A percentile compares a stretch with the other conserved stretches of the same genome.
phyloP scores from a whole-genome alignment of 331 rosid species.

The Malus hybrid region DNA sequence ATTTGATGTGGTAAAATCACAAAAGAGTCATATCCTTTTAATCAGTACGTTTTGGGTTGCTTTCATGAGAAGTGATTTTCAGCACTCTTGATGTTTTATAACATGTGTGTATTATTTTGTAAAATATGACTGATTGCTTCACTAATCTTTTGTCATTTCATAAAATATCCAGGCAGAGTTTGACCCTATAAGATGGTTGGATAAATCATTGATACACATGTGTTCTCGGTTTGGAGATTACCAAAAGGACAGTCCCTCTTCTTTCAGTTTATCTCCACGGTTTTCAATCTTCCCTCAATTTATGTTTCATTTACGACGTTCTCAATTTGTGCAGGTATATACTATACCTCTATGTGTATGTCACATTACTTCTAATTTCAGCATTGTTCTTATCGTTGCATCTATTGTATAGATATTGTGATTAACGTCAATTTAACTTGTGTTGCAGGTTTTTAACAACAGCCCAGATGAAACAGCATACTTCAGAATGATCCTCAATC shows the following conservation, averaged over 20 bases:
- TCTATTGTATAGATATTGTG: constrained; percentile 5
- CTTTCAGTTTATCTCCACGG: constrained; percentile 94
- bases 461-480: constrained; percentile 27
- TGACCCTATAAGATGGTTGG: constrained; percentile 99
- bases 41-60: not conserved
- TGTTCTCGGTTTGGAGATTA: constrained; percentile 91
- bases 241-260: constrained; percentile 76
- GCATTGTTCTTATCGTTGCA: constrained; percentile 3
- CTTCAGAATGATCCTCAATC: constrained; percentile 90
- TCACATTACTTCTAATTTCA: constrained; percentile 3
- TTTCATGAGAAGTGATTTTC: not conserved
- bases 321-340: constrained; percentile 91
- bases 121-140: not conserved
- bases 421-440: not conserved
- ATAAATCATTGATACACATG: constrained; percentile 78
- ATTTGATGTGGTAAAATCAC: not conserved
- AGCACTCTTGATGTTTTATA: not conserved
- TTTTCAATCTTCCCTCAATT: constrained; percentile 96
- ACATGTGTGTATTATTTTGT: not conserved
- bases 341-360: not conserved
- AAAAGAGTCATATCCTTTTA: not conserved
- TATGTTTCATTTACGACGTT: constrained; percentile 84
- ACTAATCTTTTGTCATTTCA: constrained; percentile 8
- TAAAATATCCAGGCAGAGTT: constrained; percentile 75
- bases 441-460: constrained; percentile 76